A percentile compares a stretch with the other conserved stretches of the same genome.
Conservation (phyloP, 139 green algal species). For the Chlorella sp. region DNA sequence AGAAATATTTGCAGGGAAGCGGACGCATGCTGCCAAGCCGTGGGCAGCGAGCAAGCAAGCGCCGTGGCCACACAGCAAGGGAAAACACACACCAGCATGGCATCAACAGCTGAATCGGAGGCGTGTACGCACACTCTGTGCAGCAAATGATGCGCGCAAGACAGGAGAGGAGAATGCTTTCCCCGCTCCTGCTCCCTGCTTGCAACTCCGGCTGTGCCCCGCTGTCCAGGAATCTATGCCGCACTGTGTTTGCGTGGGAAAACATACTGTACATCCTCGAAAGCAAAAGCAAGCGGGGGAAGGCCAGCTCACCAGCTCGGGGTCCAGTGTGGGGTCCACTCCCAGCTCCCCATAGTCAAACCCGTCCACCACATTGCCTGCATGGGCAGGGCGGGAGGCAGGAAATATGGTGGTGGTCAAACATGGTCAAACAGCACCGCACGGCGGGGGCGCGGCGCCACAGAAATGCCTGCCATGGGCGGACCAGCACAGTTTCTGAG, state of each 20-base stretch:
- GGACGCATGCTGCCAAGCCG: background rate
- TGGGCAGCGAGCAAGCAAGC: background rate
- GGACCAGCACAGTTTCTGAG: background rate
- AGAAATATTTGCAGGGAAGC: background rate
- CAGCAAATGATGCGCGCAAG: background rate
- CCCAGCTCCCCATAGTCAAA: constrained; percentile 90
- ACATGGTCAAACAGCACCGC: too few species aligned
- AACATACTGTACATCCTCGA: too few species aligned
- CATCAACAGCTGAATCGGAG: background rate
- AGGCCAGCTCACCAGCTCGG: constrained; percentile 83
- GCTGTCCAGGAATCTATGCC: too few species aligned
- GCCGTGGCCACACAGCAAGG: background rate
- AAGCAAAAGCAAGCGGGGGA: background rate
- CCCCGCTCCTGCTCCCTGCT: too few species aligned
- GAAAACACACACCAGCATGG: background rate
- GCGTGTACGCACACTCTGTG: too few species aligned
- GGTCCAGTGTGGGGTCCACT: constrained; percentile 97
- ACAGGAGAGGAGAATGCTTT: too few species aligned
- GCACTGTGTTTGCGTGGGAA: too few species aligned
- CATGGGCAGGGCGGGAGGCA: background rate
- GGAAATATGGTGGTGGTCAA: too few species aligned
- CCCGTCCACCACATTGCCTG: constrained; percentile 56
- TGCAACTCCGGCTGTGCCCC: too few species aligned
- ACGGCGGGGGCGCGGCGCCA: too few species aligned
- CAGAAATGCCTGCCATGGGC: background rate